Evolutionary conservation across 306 rosid genomes (phyloP).

Genomic region (Castanopsis chinensis): DNA sequence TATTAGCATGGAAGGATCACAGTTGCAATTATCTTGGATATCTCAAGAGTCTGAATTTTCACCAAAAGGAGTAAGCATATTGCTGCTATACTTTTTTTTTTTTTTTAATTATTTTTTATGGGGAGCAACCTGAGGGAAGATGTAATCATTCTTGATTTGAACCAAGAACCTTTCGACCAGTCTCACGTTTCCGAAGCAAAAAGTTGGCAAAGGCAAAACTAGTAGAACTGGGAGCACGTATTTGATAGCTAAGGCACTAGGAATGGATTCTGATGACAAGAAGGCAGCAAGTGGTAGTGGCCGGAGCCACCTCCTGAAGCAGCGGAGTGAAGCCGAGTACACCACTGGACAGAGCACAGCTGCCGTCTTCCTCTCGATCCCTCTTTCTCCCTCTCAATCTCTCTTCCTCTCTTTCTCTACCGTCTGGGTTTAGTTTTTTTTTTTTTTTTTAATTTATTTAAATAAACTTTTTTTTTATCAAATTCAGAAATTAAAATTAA

Average conservation of each 20-base stretch:
- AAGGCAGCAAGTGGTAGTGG: conserved; percentile 27
- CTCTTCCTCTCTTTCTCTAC: too few relatives aligned
- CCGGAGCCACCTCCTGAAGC: too few relatives aligned
- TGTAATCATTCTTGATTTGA: conserved; percentile 54
- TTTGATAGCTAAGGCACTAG: conserved; percentile 60
- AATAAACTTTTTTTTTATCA: too few relatives aligned
- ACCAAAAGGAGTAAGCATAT: not conserved
- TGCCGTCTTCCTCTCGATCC: too few relatives aligned
- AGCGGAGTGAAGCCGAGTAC: too few relatives aligned
- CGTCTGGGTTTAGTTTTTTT: too few relatives aligned
- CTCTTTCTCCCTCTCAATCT: too few relatives aligned
- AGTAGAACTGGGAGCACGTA: conserved; percentile 25
- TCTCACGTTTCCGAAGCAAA: conserved; percentile 31
- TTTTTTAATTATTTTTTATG: not conserved
- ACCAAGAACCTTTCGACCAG: conserved; percentile 43
- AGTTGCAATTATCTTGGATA: conserved; percentile 1
- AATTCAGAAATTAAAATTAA: too few relatives aligned
- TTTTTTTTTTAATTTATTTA: too few relatives aligned
- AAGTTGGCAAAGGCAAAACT: conserved; percentile 14
- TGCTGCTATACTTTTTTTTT: conserved; percentile 3
- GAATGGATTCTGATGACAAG: conserved; percentile 27
- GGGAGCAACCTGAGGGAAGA: conserved; percentile 29
- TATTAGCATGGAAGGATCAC: not conserved
- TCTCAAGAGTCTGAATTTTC: not conserved
- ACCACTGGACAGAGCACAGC: too few relatives aligned